A percentile compares a stretch with the other conserved stretches of the same genome.
These are phyloP conservation scores for Lipomyces starkeyi DNA, from an alignment of 805 yeast species.

Conservation along the genomic window DNA sequence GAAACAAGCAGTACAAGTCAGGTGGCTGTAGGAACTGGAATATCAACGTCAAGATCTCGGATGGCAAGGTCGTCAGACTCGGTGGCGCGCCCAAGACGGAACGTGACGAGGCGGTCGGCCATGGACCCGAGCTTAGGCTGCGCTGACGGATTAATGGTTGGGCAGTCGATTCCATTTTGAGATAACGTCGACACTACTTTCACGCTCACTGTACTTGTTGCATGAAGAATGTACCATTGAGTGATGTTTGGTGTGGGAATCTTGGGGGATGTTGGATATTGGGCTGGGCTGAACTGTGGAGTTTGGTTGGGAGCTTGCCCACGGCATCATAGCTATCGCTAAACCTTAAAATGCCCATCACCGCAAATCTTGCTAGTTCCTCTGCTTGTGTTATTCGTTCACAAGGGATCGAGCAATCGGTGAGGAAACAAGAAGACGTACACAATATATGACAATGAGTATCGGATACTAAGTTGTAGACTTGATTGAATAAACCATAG, in stretches of 20 bases:
- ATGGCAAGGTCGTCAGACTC: conserved; percentile 21
- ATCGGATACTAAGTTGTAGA: not conserved
- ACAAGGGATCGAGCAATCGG: not conserved
- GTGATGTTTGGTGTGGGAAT: not conserved
- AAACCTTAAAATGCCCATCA: not conserved
- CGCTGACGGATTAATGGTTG: not conserved
- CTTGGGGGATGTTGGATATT: not conserved
- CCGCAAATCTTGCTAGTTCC: not conserved
- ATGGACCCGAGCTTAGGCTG: not conserved
- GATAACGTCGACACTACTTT: not conserved
- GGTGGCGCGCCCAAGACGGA: not conserved
- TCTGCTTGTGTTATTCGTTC: not conserved
- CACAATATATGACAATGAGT: not conserved
- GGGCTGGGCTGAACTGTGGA: not conserved
- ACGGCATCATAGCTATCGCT: not conserved
- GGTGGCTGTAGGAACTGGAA: conserved; percentile 21
- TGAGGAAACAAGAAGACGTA: not conserved
- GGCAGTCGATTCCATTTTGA: not conserved
- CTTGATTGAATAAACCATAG: not conserved
- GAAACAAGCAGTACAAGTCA: conserved; percentile 21
- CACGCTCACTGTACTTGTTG: not conserved
- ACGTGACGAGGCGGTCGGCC: not conserved
- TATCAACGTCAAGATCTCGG: conserved; percentile 27
- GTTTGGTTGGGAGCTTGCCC: not conserved
- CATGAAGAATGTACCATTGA: not conserved